Evolutionary conservation across 2,329 filamentous ascomycete species (phyloP).

Genomic region (Colletotrichum sidae): DNA sequence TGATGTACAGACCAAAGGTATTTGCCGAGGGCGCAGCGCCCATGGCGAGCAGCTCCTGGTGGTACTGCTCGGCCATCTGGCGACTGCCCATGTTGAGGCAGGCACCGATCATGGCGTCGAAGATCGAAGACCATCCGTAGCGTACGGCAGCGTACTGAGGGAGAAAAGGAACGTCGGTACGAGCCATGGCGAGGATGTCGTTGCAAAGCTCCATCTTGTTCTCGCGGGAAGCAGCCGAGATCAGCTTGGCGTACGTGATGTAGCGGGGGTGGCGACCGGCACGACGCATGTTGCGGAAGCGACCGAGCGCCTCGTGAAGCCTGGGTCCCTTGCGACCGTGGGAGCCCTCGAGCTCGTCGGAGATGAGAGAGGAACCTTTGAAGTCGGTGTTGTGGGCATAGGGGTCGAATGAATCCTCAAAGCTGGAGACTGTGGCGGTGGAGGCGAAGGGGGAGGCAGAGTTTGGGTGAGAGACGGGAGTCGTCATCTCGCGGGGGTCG

Average conservation of each 20-base stretch:
- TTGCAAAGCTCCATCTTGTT: conserved; percentile 84
- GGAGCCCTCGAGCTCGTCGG: conserved; percentile 86
- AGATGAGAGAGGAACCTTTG: conserved; percentile 91
- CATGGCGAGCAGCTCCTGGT: conserved; percentile 91
- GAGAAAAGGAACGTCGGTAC: conserved; percentile 86
- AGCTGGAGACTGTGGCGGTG: conserved; percentile 68
- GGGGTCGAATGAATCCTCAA: conserved; percentile 89
- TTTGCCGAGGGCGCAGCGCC: conserved; percentile 94
- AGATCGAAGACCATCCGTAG: conserved; percentile 95
- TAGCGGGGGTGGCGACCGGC: conserved; percentile 92
- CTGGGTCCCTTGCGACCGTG: conserved; percentile 78
- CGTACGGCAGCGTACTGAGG: conserved; percentile 87
- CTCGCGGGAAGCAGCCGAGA: conserved; percentile 87
- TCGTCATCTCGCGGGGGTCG: conserved; percentile 66
- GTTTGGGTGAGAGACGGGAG: conserved; percentile 59
- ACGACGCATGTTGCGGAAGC: conserved; percentile 93
- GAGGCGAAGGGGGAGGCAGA: conserved; percentile 65
- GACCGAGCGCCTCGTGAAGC: conserved; percentile 82
- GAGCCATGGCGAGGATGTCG: conserved; percentile 90
- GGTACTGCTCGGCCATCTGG: conserved; percentile 83
- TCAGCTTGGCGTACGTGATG: conserved; percentile 96
- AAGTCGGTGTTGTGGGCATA: conserved; percentile 92
- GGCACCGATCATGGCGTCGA: conserved; percentile 96
- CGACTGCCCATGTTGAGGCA: conserved; percentile 88
- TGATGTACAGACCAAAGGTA: conserved; percentile 98